phyloP scores from a whole-genome alignment of 495 filamentous ascomycete species.

The Lichenothelia convexa region DNA sequence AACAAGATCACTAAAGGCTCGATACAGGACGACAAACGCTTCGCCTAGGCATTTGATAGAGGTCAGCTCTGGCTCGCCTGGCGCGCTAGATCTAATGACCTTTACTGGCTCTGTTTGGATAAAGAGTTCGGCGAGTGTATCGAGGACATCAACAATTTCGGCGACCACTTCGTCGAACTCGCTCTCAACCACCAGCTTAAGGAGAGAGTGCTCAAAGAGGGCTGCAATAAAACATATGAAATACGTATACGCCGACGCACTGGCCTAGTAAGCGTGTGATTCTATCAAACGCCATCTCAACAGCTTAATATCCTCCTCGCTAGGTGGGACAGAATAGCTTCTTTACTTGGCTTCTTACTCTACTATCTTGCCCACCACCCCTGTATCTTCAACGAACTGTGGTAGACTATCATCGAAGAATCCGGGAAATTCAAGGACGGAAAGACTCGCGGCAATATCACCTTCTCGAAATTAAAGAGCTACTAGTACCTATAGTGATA shows the following conservation, averaged over 20 bases:
- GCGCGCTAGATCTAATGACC: conserved; percentile 11
- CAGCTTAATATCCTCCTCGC: conserved; percentile 58
- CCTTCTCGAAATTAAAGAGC: conserved; percentile 1
- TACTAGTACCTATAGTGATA: background rate
- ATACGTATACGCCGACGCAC: conserved; percentile 68
- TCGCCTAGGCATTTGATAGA: conserved; percentile 15
- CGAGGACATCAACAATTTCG: conserved; percentile 27
- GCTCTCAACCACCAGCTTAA: conserved; percentile 29
- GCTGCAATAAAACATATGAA: conserved; percentile 10
- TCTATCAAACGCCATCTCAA: conserved; percentile 57
- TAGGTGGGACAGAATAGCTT: conserved; percentile 23
- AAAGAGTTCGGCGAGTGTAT: conserved; percentile 40
- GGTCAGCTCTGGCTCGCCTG: conserved; percentile 9
- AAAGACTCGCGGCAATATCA: background rate
- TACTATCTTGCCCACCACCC: conserved; percentile 1
- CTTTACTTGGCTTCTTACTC: conserved; percentile 14
- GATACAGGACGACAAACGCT: conserved; percentile 7
- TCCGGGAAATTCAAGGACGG: conserved; percentile 3
- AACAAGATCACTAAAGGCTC: background rate
- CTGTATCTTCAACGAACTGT: background rate
- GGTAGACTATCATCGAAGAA: background rate
- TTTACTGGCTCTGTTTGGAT: conserved; percentile 24
- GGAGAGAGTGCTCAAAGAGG: conserved; percentile 45
- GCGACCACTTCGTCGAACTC: conserved; percentile 58
- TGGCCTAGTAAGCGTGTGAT: conserved; percentile 58